These are phyloP conservation scores for Collybiopsis confluens DNA, from an alignment of 768 basidiomycete genomes.

Conservation along the genomic window DNA sequence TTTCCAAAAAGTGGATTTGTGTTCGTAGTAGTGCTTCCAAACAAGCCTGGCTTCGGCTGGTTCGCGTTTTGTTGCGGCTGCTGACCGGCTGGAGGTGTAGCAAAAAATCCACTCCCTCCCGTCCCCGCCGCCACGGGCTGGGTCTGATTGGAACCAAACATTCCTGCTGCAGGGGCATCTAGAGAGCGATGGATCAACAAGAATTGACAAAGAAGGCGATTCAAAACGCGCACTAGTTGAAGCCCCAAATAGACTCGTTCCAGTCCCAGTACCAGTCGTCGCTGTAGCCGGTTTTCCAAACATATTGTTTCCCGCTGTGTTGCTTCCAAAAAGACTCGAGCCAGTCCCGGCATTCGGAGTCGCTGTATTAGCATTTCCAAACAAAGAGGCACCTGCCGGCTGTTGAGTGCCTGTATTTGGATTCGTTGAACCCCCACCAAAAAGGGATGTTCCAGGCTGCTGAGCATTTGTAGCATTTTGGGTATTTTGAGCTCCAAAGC, in stretches of 20 bases:
- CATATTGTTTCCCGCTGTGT: constrained; percentile 16
- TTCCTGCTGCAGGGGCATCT: constrained; percentile 12
- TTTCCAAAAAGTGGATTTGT: constrained; percentile 17
- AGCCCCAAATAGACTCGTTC: constrained; percentile 27
- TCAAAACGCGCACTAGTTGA: constrained; percentile 7
- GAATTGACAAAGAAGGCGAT: constrained; percentile 2
- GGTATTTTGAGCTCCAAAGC: constrained; percentile 1
- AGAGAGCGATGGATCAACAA: constrained; percentile 22
- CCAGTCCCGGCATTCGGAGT: neutral
- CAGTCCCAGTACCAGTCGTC: constrained; percentile 16
- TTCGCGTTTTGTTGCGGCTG: constrained; percentile 11
- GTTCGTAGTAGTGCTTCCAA: constrained; percentile 7
- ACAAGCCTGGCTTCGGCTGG: constrained; percentile 7
- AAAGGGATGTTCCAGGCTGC: constrained; percentile 10
- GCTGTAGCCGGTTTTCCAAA: constrained; percentile 23
- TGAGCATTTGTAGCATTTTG: constrained; percentile 1
- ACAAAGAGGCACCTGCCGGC: neutral
- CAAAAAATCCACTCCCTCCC: constrained; percentile 13
- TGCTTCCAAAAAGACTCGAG: constrained; percentile 13
- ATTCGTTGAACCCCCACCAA: constrained; percentile 8
- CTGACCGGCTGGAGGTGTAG: constrained; percentile 13
- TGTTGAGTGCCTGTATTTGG: constrained; percentile 1
- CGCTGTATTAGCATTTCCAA: constrained; percentile 2
- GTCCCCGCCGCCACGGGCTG: constrained; percentile 8
- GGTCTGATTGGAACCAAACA: constrained; percentile 19